These are phyloP conservation scores for Pelargonium fulgidum DNA, from an alignment of 441 rosid genomes.

Conservation along the genomic window DNA sequence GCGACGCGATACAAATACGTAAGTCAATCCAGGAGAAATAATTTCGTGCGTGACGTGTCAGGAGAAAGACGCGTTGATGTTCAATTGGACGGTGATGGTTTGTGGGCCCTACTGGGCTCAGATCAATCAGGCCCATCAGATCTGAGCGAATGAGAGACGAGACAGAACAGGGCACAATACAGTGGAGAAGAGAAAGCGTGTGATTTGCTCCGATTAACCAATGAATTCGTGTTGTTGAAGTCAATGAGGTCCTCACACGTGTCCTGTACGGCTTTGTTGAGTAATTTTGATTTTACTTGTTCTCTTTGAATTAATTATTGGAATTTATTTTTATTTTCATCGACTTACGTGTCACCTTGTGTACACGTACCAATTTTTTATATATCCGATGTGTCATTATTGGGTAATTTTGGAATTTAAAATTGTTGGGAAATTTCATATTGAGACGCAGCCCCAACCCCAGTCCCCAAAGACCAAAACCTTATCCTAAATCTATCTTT, in stretches of 20 bases:
- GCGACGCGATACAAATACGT: neutral
- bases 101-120: neutral
- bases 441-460: neutral
- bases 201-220: neutral
- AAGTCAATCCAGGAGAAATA: too few relatives aligned
- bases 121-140: neutral
- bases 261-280: neutral
- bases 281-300: too few relatives aligned
- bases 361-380: too few relatives aligned
- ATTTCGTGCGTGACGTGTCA: neutral
- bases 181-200: too few relatives aligned
- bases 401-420: neutral
- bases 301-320: too few relatives aligned
- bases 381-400: neutral
- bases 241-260: neutral
- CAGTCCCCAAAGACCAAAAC: too few relatives aligned
- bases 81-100: neutral
- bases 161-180: too few relatives aligned
- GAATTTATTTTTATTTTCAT: too few relatives aligned
- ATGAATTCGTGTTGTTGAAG: neutral
- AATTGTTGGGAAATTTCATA: too few relatives aligned
- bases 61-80: neutral
- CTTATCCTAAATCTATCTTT: too few relatives aligned
- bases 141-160: neutral
- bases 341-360: neutral